These are phyloP conservation scores for Hansenula sp. DNA, from an alignment of 1,139 yeast genomes.

Conservation along the genomic window DNA sequence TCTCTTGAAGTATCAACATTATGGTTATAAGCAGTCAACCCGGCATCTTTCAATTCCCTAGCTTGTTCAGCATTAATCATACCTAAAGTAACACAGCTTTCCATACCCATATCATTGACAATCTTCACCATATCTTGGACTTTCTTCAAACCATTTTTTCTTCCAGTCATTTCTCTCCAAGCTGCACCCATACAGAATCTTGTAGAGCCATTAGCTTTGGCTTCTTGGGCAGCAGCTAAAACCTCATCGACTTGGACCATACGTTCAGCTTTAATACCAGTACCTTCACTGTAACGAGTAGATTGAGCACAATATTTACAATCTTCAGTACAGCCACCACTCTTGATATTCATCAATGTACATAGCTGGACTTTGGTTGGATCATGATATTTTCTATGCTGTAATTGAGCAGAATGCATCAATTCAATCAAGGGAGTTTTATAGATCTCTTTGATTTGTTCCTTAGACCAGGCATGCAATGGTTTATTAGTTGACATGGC, in stretches of 20 bases:
- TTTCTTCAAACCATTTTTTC: constrained; percentile 62
- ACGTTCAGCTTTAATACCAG: constrained; percentile 68
- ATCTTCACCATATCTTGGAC: constrained; percentile 63
- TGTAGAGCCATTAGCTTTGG: constrained; percentile 69
- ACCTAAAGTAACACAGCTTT: constrained; percentile 78
- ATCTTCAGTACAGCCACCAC: constrained; percentile 82
- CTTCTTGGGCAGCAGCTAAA: constrained; percentile 57
- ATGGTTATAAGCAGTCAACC: constrained; percentile 79
- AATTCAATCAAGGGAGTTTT: constrained; percentile 65
- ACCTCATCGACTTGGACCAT: constrained; percentile 60
- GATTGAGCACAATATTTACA: constrained; percentile 83
- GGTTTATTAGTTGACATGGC: constrained; percentile 33
- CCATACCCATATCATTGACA: constrained; percentile 67
- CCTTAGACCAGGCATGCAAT: constrained; percentile 54
- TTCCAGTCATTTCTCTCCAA: constrained; percentile 81
- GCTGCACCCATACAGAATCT: constrained; percentile 88
- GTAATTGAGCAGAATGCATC: constrained; percentile 56
- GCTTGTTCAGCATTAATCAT: constrained; percentile 70
- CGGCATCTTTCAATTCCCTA: constrained; percentile 54
- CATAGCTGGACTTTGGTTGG: constrained; percentile 73
- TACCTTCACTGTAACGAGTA: constrained; percentile 45
- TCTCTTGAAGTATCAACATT: constrained; percentile 79
- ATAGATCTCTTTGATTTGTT: constrained; percentile 56
- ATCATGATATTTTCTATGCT: constrained; percentile 64
- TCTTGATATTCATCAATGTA: constrained; percentile 68